Conservation (phyloP, 2,329 filamentous ascomycete species). For the Epichloe elymi region DNA sequence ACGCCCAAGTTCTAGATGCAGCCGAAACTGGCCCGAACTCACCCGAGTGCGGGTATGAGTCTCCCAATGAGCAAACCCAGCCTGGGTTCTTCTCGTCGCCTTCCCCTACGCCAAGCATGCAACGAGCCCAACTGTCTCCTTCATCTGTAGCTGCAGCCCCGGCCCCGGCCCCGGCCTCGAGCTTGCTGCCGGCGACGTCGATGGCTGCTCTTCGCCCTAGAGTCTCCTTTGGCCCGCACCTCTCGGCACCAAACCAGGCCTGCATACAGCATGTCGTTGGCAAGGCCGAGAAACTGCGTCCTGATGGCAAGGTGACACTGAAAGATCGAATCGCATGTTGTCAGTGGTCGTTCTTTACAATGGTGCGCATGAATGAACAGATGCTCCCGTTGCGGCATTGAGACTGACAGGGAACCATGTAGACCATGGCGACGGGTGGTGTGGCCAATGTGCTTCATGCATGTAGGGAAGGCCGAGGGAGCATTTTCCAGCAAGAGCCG, state of each 20-base stretch:
- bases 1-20: constrained; percentile 15
- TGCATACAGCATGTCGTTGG: constrained; percentile 23
- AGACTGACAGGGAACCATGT: not conserved
- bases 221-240: not conserved
- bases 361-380: constrained; percentile 10
- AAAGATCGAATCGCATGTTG: constrained; percentile 38
- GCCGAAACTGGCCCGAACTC: constrained; percentile 6
- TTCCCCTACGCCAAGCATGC: constrained; percentile 3
- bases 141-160: not conserved
- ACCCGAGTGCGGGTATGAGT: constrained; percentile 21
- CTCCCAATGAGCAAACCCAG: constrained; percentile 22
- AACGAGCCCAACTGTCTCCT: not conserved
- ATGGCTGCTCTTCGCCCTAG: not conserved
- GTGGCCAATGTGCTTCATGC: constrained; percentile 40
- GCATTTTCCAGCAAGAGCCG: not conserved
- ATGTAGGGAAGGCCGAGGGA: not conserved
- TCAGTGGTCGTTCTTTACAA: constrained; percentile 68
- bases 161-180: too few species aligned
- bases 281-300: constrained; percentile 14
- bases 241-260: constrained; percentile 3
- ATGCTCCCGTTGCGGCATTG: not conserved
- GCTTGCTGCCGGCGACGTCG: not conserved
- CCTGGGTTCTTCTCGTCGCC: constrained; percentile 16
- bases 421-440: constrained; percentile 39
- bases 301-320: constrained; percentile 25